Evolutionary conservation across 129 eudicot genomes (phyloP), one percentile per base, ranked within the genome.

Genomic region (Flaveria robusta): DNA sequence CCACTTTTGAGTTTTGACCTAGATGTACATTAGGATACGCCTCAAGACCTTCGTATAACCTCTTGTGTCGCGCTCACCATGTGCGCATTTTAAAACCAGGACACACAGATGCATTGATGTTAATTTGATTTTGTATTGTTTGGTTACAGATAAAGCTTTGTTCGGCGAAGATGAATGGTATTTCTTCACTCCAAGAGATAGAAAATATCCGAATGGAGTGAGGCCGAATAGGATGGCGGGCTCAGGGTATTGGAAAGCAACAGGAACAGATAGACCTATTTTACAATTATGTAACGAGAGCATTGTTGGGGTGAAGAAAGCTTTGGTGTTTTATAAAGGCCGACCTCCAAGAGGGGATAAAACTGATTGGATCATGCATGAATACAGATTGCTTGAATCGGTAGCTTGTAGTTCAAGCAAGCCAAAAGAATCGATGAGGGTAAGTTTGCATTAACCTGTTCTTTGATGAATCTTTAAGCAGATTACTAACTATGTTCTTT

Each of bases 91-190:
- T 3, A 5, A 52, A 14, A 52, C 31, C 60, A n/a, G 6, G 10
- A 71, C 50, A 71, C 34, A 31, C 23, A 45, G 1, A 22, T 15
- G 31, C 23, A 49, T 15, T 4, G 9, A 75, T 50, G 50, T 49
- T 39, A 27, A 20, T 3, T 24, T 76, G 24, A 46, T 27, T 66
- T 58, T 75, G 46, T 55, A 68, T 34, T 68, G 66, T 67, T 77
- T 58, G 41, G 67, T 58, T 14, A 54, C 43, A 86, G 89, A 63
- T 64, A 86, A 80, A 50, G 86, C 89, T 42, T 72, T 83, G 78
- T 82, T 82, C 77, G 89, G 89, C 68, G 85, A 82, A 23, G 87
- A 86, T 22, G 89, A 86, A 73, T 86, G 89, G 89, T 86, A 71
- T 74, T 83, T 86, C 75, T 86, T 86, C 46, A 83, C 78, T 52